Conservation (phyloP, 768 basidiomycete genomes). For the Neoboletus magnificus region DNA sequence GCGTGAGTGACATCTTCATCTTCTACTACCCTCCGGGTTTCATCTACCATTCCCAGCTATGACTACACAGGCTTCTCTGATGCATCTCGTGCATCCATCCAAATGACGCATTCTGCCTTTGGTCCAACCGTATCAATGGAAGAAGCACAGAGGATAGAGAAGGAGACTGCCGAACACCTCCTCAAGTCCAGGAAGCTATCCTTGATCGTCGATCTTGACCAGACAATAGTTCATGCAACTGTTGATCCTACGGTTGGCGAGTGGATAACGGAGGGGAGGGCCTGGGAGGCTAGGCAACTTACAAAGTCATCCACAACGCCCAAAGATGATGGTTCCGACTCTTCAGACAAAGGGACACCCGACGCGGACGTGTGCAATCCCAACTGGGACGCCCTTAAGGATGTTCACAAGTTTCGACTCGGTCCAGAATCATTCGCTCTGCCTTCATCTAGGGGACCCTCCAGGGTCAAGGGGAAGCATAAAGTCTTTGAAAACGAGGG, state of each 20-base stretch:
- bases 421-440: slow-evolving; percentile 70
- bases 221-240: slow-evolving; percentile 97
- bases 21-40: slow-evolving; percentile 5
- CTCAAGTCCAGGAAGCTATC: slow-evolving; percentile 76
- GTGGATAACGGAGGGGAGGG: slow-evolving; percentile 86
- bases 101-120: slow-evolving; percentile 91
- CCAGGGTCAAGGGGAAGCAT: slow-evolving; percentile 53
- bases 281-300: slow-evolving; percentile 65
- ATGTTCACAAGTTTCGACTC: slow-evolving; percentile 86
- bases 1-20: slow-evolving; percentile 47
- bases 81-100: slow-evolving; percentile 81
- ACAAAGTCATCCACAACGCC: slow-evolving; percentile 37
- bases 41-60: slow-evolving; percentile 39
- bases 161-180: slow-evolving; percentile 76
- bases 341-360: slow-evolving; percentile 39
- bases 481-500: slow-evolving; percentile 71
- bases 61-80: slow-evolving; percentile 91
- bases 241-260: slow-evolving; percentile 98
- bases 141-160: slow-evolving; percentile 88
- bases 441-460: slow-evolving; percentile 37
- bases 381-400: slow-evolving; percentile 88
- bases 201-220: slow-evolving; percentile 97
- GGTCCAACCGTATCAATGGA: slow-evolving; percentile 90
- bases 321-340: slow-evolving; percentile 29
- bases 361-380: slow-evolving; percentile 73